A percentile compares a stretch with the other conserved stretches of the same genome.
Evolutionary conservation across 352 stramenopile species (phyloP).

Genomic region (Phytophthora idaei): DNA sequence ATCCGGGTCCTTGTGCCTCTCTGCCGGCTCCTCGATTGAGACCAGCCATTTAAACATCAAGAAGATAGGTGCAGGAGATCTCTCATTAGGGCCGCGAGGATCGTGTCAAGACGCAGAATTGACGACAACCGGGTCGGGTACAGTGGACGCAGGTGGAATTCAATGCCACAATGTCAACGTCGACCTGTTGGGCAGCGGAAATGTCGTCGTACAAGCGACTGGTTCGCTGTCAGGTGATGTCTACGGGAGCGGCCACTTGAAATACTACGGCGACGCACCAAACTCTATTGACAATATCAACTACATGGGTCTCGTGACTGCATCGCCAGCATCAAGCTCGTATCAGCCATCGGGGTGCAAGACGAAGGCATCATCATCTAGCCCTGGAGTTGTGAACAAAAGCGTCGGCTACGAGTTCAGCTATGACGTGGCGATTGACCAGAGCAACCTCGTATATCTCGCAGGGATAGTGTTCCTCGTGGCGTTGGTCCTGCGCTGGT

Average conservation of each 20-base stretch:
- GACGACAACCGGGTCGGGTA: constrained; percentile 14
- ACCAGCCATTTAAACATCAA: constrained; percentile 11
- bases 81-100: constrained; percentile 21
- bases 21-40: constrained; percentile 13
- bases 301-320: constrained; percentile 25
- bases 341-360: constrained; percentile 23
- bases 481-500: constrained; percentile 25
- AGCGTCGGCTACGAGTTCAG: constrained; percentile 1
- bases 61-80: constrained; percentile 16
- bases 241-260: constrained; percentile 28
- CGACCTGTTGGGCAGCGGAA: constrained; percentile 24
- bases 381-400: background rate
- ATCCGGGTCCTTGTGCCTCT: constrained; percentile 20
- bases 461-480: constrained; percentile 24
- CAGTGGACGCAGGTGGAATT: constrained; percentile 26
- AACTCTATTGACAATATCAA: constrained; percentile 31
- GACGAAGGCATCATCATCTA: background rate
- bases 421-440: constrained; percentile 8
- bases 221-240: constrained; percentile 25
- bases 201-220: constrained; percentile 35
- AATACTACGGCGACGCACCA: constrained; percentile 14
- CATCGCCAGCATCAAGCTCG: constrained; percentile 3
- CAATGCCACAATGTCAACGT: constrained; percentile 26
- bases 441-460: constrained; percentile 19
- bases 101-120: constrained; percentile 22